Evolutionary conservation across 306 rosid species (phyloP).

Genomic region (Bauhinia variegata): DNA sequence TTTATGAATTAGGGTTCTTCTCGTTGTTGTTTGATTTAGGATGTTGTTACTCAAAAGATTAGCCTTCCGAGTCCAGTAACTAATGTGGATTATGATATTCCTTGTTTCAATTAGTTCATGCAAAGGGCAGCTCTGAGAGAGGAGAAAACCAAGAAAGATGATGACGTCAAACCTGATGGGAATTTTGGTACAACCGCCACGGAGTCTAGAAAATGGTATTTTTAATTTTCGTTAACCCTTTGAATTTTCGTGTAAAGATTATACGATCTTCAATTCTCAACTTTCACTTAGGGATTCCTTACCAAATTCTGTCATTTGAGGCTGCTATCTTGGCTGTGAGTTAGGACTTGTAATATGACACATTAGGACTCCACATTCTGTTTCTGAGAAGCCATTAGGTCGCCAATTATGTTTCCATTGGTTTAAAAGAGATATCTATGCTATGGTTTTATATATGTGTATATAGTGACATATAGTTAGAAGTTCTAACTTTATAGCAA

Average conservation of each 20-base stretch:
- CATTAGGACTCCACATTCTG: neutral
- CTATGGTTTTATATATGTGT: no score
- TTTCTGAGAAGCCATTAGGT: neutral
- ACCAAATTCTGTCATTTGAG: neutral
- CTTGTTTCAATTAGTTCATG: constrained; percentile 62
- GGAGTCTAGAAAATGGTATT: constrained; percentile 62
- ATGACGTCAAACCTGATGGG: constrained; percentile 55
- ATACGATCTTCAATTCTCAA: neutral
- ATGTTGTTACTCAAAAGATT: neutral
- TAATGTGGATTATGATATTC: neutral
- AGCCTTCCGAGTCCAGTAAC: neutral
- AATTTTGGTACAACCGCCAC: constrained; percentile 45
- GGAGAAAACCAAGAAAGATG: constrained; percentile 63
- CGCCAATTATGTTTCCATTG: neutral
- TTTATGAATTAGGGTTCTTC: neutral
- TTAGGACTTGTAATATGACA: neutral
- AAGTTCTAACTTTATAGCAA: no score
- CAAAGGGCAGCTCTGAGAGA: constrained; percentile 79
- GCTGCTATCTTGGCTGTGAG: neutral
- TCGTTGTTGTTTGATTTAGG: constrained; percentile 13
- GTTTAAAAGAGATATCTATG: neutral
- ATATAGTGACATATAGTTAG: no score
- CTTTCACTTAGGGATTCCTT: neutral
- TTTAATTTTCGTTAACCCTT: constrained; percentile 2
- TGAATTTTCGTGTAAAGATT: neutral